Base-by-base conservation (phyloP, 164 flowering plant species). In the Litsea cubeba region DNA sequence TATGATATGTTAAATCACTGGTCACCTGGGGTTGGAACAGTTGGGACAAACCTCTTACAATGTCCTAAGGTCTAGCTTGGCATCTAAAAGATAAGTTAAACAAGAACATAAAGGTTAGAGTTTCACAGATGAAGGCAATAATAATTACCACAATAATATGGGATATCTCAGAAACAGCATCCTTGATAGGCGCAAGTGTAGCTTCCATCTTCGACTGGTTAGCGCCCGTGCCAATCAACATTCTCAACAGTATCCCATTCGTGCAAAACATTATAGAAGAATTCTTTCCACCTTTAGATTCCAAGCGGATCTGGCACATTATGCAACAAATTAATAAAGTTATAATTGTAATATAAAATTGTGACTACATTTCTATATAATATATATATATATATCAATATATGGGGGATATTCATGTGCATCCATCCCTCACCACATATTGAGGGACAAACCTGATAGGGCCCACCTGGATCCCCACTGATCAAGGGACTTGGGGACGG, bases 221-320 rank as follows among this genome's bases (percentile, higher is more conserved):
- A 70, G 69, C 69, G 49, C 88, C 90, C 51, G 74, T 79, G 10
- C 88, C 82, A 74, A 94, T 85, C 70, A 94, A 85, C 78, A 94
- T 83, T 84, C 90, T 87, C 82, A 94, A 76, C 49, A 96, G 79
- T 78, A 96, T 71, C 25, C 99, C 98, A 85, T 92, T 96, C 5
- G 99, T 96, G 87, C 98, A 94, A 78, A 94, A 90, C 75, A 94
- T 84, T 73, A 96, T 82, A 68, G 98, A 96, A 28, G 98, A 89
- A 50, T 90, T 83, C 81, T 76, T 88, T 46, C 98, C 99, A 73
- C 98, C 98, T 83, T 85, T 89, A 78, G 85, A 84, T 77, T 96
- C 98, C 87, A 96, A 67, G 26, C 98, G 88, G 79, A 96, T 94
- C 99, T 96, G 75, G 68, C 46, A 35, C 60, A 54, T 54, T 64